Evolutionary conservation across 2,329 filamentous ascomycete genomes (phyloP), one percentile per base, ranked within the genome.

Genomic region (Monosporascus cannonballus): DNA sequence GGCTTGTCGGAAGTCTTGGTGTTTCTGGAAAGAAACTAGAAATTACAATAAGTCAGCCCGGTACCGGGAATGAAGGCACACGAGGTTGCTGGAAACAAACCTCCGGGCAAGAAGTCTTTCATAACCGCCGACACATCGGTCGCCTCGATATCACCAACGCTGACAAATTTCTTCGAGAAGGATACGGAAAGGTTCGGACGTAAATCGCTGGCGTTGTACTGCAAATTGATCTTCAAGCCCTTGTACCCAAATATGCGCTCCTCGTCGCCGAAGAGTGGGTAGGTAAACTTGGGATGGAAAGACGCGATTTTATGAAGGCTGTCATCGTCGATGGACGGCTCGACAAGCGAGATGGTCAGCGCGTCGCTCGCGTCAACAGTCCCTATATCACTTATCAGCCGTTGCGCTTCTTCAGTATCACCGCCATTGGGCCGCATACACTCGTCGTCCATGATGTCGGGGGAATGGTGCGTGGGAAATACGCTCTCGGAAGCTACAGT

Each of bases 231-330:
- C 58, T 84, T 83, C 51, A 96, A 79, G 51, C 84, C 84, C 67
- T 90, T 86, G 76, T 96, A 96, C 38, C 93, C 93, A 62, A 96
- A 92, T 58, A 97, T 93, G 30, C 80, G 81, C 70, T 99, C 91
- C 8, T 94, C 86, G n/a, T 97, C 87, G 64, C 90, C 90, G 61
- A 97, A 96, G 58, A 99, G 87, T 1, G 90, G 77, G 70, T 97
- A 96, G 18, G 93, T 96, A 69, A 92, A 95, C 65, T 83, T 81
- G 0, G 94, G 95, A 55, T 89, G 79, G 70, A 99, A 97, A 27
- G 81, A 80, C 25, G 81, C 78, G 60, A 86, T 73, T 34, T 78
- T 80, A 61, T 80, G 82, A 48, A 80, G 65, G 58, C 76, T 75
- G 7, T 71, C 25, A 22, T 22, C 42, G 6, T 30, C 24, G 9